Evolutionary conservation across 768 basidiomycete genomes (phyloP).

Genomic region (Cystoderma amianthinum): DNA sequence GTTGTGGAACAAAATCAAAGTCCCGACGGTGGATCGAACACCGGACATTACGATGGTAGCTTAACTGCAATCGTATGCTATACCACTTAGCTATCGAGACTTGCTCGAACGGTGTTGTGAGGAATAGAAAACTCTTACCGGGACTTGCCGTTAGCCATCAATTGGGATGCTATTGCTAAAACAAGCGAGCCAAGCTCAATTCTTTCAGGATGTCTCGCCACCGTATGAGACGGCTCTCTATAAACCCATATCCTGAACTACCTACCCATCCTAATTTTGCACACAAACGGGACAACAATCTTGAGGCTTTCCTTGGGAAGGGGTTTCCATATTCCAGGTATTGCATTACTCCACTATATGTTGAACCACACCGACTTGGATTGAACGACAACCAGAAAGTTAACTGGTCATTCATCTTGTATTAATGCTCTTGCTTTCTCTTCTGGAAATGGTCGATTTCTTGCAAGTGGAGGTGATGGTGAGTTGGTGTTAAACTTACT

Average conservation of each 20-base stretch:
- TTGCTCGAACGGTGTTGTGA: not conserved
- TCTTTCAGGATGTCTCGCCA: too few relatives aligned
- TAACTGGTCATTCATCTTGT: conserved; percentile 50
- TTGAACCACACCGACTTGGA: not conserved
- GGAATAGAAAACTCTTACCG: too few relatives aligned
- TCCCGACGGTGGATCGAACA: conserved; percentile 40
- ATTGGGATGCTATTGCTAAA: too few relatives aligned
- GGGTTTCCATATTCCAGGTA: conserved; percentile 36
- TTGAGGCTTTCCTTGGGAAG: conserved; percentile 13
- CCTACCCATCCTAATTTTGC: too few relatives aligned
- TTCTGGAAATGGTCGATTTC: conserved; percentile 48
- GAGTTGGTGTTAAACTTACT: conserved; percentile 16
- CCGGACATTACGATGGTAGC: conserved; percentile 32
- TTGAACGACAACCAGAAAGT: conserved; percentile 16
- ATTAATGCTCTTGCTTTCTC: conserved; percentile 62
- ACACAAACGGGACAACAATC: conserved; percentile 5
- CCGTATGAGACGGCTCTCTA: too few relatives aligned
- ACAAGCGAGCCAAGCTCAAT: too few relatives aligned
- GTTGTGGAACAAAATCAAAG: conserved; percentile 22
- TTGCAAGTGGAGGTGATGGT: conserved; percentile 72
- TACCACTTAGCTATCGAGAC: conserved; percentile 46
- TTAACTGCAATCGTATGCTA: conserved; percentile 43
- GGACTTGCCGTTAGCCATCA: too few relatives aligned
- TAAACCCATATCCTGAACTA: too few relatives aligned
- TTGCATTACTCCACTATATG: not conserved